Evolutionary conservation across 768 basidiomycete genomes (phyloP).

Genomic region (Nidularia sp.): DNA sequence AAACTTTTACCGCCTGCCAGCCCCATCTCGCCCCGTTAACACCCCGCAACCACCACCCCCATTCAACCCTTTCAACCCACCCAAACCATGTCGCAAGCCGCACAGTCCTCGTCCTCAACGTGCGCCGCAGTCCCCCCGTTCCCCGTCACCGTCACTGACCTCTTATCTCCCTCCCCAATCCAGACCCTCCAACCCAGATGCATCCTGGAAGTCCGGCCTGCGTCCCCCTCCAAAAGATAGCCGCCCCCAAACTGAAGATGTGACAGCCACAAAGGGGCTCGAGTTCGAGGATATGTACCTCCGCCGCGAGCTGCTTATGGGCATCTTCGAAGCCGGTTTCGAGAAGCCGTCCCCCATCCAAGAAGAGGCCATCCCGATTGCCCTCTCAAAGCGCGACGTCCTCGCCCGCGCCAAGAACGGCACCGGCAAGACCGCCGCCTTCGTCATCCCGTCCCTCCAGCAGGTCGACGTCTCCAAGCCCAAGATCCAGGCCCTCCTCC

Average conservation of each 20-base stretch:
- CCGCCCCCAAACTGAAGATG: slow-evolving; percentile 97
- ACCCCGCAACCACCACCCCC: too few relatives aligned
- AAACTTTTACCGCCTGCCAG: too few relatives aligned
- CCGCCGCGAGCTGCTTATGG: slow-evolving; percentile 96
- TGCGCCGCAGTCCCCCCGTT: neutral
- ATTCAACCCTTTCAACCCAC: too few relatives aligned
- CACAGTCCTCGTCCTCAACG: too few relatives aligned
- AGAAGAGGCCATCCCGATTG: slow-evolving; percentile 97
- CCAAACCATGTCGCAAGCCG: too few relatives aligned
- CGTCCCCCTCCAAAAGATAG: slow-evolving; percentile 86
- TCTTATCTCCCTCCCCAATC: neutral
- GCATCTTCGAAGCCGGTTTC: slow-evolving; percentile 98
- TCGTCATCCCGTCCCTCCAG: slow-evolving; percentile 95
- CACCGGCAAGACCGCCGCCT: slow-evolving; percentile 97
- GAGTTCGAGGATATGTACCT: slow-evolving; percentile 96
- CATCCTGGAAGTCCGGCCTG: slow-evolving; percentile 73
- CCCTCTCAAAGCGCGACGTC: slow-evolving; percentile 89
- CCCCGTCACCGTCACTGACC: neutral
- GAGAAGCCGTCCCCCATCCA: slow-evolving; percentile 97
- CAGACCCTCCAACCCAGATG: slow-evolving; percentile 31
- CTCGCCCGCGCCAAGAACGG: slow-evolving; percentile 96
- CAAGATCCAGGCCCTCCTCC: slow-evolving; percentile 94
- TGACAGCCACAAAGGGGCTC: slow-evolving; percentile 86
- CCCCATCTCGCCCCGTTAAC: too few relatives aligned
- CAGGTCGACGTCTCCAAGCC: slow-evolving; percentile 78